These are phyloP conservation scores for Rhododendron ferrugineum DNA, from an alignment of 148 eudicot genomes.

Conservation along the genomic window DNA sequence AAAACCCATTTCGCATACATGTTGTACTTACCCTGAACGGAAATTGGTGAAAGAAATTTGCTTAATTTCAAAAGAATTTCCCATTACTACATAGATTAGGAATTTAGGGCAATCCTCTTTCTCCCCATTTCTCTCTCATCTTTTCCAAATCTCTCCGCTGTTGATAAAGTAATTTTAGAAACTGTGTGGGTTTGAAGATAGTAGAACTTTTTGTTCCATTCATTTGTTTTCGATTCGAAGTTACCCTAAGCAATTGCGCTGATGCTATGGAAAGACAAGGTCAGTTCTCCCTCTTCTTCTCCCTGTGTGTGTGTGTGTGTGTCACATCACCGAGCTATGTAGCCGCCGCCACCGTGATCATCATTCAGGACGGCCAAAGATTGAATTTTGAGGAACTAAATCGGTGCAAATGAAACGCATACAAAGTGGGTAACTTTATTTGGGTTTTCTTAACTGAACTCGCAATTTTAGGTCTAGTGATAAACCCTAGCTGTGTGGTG, in stretches of 20 bases:
- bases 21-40: background rate
- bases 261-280: background rate
- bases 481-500: background rate
- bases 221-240: background rate
- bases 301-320: no score
- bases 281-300: background rate
- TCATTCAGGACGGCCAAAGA: background rate
- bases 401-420: background rate
- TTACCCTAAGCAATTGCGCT: background rate
- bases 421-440: background rate
- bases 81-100: background rate
- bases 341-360: background rate
- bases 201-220: background rate
- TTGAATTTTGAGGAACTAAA: background rate
- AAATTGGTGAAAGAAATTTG: background rate
- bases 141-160: background rate
- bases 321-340: background rate
- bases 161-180: background rate
- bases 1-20: background rate
- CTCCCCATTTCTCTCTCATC: background rate
- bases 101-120: background rate
- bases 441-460: background rate
- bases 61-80: background rate
- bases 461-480: background rate
- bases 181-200: background rate